Evolutionary conservation across 2,329 filamentous ascomycete genomes (phyloP).

Genomic region (Cercospora citrullina): DNA sequence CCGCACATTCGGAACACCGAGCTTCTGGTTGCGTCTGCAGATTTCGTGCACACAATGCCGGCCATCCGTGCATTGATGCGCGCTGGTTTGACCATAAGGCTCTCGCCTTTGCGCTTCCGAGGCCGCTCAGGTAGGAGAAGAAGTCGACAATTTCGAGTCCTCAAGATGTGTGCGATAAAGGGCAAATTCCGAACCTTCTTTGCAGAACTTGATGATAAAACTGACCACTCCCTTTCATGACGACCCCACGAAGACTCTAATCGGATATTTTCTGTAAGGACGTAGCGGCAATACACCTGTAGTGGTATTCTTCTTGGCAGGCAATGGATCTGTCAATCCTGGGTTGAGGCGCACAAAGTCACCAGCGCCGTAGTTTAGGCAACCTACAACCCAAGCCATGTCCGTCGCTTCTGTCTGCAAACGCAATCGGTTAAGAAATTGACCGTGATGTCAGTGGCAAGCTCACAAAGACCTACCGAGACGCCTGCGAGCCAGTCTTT

Average conservation of each 20-base stretch:
- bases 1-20: neutral
- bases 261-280: neutral
- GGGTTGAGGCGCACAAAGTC: neutral
- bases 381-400: constrained; percentile 4
- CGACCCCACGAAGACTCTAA: neutral
- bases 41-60: neutral
- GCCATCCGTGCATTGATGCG: neutral
- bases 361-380: constrained; percentile 1
- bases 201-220: neutral
- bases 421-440: neutral
- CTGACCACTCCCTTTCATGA: neutral
- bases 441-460: neutral
- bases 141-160: neutral
- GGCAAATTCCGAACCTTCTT: neutral
- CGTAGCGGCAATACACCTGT: neutral
- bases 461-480: neutral
- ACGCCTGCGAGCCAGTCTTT: constrained; percentile 2
- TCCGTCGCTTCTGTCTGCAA: neutral
- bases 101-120: neutral
- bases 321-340: neutral
- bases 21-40: neutral
- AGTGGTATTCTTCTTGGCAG: neutral
- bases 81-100: neutral
- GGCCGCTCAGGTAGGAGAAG: neutral
- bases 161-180: neutral